A percentile compares a stretch with the other conserved stretches of the same genome.
Conservation (phyloP, 139 green algal genomes). For the Chlamydomonas schloesseri region DNA sequence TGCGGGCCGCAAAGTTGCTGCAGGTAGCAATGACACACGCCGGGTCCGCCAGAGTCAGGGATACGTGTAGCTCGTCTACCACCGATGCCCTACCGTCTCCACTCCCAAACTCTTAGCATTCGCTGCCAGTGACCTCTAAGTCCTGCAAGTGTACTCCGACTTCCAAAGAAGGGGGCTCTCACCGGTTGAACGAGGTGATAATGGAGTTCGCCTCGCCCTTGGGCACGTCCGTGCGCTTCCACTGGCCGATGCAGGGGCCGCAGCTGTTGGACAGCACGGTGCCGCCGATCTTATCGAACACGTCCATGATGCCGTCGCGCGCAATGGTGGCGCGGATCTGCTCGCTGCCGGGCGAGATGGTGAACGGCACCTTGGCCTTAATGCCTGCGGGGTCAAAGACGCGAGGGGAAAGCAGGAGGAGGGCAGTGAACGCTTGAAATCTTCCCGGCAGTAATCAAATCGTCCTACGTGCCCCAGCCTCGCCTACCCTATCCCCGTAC, state of each 20-base stretch:
- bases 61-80: too few species aligned
- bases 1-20: constrained; percentile 93
- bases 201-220: constrained; percentile 95
- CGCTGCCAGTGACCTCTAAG: too few species aligned
- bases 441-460: too few species aligned
- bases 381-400: constrained; percentile 64
- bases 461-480: too few species aligned
- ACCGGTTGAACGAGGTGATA: constrained; percentile 94
- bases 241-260: constrained; percentile 97
- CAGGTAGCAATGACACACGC: too few species aligned
- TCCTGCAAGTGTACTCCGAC: too few species aligned
- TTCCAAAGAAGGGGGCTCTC: too few species aligned
- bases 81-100: too few species aligned
- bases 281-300: constrained; percentile 92
- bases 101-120: too few species aligned
- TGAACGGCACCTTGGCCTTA: constrained; percentile 93
- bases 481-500: too few species aligned
- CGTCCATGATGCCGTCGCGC: constrained; percentile 90
- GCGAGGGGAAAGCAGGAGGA: neutral
- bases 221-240: constrained; percentile 93
- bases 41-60: too few species aligned
- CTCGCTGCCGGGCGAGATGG: constrained; percentile 92
- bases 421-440: too few species aligned
- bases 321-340: constrained; percentile 96
- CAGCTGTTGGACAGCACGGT: constrained; percentile 97